Conservation (phyloP, 768 basidiomycete species). For the Lactifluus subvellereus region DNA sequence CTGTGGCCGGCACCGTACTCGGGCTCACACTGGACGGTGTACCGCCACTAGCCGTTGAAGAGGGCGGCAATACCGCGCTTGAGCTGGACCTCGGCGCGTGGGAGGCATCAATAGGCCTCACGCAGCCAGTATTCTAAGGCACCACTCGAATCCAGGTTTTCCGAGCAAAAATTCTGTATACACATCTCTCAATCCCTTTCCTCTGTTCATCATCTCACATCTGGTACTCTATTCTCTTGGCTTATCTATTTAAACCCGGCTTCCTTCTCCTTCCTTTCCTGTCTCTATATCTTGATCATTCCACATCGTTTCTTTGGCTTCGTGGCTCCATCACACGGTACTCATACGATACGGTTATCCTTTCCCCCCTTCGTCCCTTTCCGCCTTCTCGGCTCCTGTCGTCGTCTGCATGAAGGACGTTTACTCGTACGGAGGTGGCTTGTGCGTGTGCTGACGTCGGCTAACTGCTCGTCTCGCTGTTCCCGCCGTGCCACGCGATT, state of each 20-base stretch:
- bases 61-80: conserved; percentile 29
- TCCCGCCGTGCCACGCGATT: conserved; percentile 32
- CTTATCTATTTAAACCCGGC: conserved; percentile 14
- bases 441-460: conserved; percentile 1
- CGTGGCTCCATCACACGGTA: conserved; percentile 3
- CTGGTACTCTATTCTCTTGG: conserved; percentile 7
- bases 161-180: conserved; percentile 3
- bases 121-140: conserved; percentile 27
- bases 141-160: background rate
- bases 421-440: background rate
- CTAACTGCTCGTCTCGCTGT: conserved; percentile 31
- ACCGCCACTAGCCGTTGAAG: conserved; percentile 5
- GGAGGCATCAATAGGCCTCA: conserved; percentile 19
- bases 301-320: conserved; percentile 1
- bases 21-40: conserved; percentile 14
- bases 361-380: background rate
- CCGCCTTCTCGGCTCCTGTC: background rate
- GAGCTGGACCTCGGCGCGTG: conserved; percentile 30
- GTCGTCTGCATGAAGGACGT: background rate
- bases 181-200: conserved; percentile 5
- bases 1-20: conserved; percentile 31
- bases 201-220: background rate
- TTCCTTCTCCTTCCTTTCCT: conserved; percentile 24
- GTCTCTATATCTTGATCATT: conserved; percentile 4
- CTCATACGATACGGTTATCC: background rate